Percentiles rank a stretch among this genome's conserved stretches.
These are phyloP conservation scores for Macrocystidia cucumis DNA, from an alignment of 1,284 basidiomycete species.

Conservation along the genomic window DNA sequence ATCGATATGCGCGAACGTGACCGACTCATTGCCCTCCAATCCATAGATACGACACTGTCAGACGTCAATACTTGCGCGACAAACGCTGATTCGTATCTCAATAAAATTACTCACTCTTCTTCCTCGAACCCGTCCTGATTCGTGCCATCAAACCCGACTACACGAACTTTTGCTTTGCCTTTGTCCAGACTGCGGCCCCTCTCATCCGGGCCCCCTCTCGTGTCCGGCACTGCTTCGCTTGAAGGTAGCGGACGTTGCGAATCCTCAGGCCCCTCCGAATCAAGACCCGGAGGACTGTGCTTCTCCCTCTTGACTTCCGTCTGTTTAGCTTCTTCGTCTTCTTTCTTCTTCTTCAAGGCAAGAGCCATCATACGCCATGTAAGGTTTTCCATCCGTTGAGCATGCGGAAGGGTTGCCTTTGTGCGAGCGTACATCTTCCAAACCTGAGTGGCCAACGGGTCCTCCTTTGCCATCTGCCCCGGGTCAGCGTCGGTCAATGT, in stretches of 20 bases:
- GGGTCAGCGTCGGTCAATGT: constrained; percentile 41
- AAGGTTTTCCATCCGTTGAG: constrained; percentile 93
- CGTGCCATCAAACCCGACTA: constrained; percentile 72
- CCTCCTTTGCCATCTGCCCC: constrained; percentile 66
- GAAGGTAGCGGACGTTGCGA: constrained; percentile 7
- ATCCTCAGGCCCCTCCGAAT: constrained; percentile 13
- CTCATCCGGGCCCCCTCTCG: constrained; percentile 29
- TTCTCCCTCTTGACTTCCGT: constrained; percentile 16
- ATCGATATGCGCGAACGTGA: constrained; percentile 89
- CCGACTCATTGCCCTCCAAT: constrained; percentile 90
- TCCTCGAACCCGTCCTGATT: constrained; percentile 64
- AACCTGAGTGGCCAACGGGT: constrained; percentile 91
- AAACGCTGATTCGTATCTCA: constrained; percentile 4
- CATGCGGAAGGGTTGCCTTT: constrained; percentile 83
- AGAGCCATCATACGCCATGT: constrained; percentile 99
- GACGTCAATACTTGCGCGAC: no score
- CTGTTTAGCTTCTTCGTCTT: constrained; percentile 46
- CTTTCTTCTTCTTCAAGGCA: constrained; percentile 82
- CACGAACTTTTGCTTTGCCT: constrained; percentile 64
- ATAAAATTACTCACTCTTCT: constrained; percentile 63
- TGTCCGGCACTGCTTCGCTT: constrained; percentile 9
- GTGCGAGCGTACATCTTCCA: constrained; percentile 96
- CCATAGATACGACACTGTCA: constrained; percentile 63
- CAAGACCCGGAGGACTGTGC: constrained; percentile 6
- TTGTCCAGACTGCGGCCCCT: constrained; percentile 71